These are phyloP conservation scores for Syncephalastrum monosporum DNA, from an alignment of 371 early-diverging fungal genomes.

Conservation along the genomic window DNA sequence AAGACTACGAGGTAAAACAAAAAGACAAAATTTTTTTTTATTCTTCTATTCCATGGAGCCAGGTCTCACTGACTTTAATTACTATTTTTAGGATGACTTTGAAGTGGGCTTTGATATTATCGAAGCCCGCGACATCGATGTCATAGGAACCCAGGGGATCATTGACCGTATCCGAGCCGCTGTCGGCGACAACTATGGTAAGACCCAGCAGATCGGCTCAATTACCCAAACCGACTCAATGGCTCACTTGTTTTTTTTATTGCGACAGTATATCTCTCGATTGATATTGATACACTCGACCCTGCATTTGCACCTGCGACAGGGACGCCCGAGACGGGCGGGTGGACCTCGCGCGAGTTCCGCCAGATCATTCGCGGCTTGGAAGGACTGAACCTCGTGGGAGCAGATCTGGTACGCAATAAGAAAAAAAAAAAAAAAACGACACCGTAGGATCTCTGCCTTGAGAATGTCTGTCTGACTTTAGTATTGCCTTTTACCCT, in stretches of 20 bases:
- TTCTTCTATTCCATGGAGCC: too few species aligned
- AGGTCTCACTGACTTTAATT: too few species aligned
- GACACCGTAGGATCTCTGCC: too few species aligned
- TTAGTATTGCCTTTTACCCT: too few species aligned
- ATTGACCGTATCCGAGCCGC: constrained; percentile 22
- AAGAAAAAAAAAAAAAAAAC: too few species aligned
- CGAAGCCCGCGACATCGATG: constrained; percentile 27
- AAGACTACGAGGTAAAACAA: constrained; percentile 12
- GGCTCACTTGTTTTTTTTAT: too few species aligned
- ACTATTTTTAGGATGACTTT: constrained; percentile 12
- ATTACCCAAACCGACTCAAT: too few species aligned
- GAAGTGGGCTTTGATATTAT: constrained; percentile 26
- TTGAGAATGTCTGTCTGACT: too few species aligned
- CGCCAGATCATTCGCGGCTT: constrained; percentile 26
- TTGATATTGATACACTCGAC: constrained; percentile 35
- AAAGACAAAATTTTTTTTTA: too few species aligned
- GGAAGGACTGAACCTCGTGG: constrained; percentile 29
- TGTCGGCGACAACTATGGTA: constrained; percentile 15
- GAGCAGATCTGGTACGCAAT: constrained; percentile 25
- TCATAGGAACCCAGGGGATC: constrained; percentile 26
- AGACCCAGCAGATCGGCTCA: neutral
- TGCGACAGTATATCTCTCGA: constrained; percentile 21
- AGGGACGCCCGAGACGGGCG: constrained; percentile 29
- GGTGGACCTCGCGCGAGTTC: constrained; percentile 25
- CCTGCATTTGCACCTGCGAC: constrained; percentile 33